Percentiles rank a stretch among this genome's conserved stretches.
phyloP scores from a whole-genome alignment of 768 basidiomycete species.

The Rhizopogon vinicolor region DNA sequence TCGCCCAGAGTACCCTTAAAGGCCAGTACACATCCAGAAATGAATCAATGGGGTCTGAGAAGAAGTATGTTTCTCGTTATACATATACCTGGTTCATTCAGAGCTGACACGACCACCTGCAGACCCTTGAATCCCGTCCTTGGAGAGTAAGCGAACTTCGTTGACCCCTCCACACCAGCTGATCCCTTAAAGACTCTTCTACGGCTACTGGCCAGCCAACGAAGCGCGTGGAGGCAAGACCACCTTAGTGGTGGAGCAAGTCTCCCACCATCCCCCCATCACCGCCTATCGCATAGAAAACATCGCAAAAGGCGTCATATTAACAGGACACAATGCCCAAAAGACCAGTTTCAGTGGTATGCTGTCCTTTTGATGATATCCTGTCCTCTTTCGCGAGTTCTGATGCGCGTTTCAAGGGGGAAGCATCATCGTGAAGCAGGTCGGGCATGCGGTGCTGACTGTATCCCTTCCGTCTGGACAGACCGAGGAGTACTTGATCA shows the following conservation, averaged over 20 bases:
- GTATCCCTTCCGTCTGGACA: conserved; percentile 54
- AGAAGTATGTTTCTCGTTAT: conserved; percentile 60
- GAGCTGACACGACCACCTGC: conserved; percentile 9
- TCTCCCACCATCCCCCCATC: conserved; percentile 92
- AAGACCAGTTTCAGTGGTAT: conserved; percentile 88
- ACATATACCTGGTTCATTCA: neutral
- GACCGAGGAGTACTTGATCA: conserved; percentile 79
- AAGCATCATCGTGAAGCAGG: conserved; percentile 86
- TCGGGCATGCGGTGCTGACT: conserved; percentile 86
- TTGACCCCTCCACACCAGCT: neutral
- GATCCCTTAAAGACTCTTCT: conserved; percentile 59
- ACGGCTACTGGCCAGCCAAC: conserved; percentile 79
- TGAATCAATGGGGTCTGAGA: conserved; percentile 94
- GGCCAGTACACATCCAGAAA: conserved; percentile 95
- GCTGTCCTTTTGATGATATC: conserved; percentile 12
- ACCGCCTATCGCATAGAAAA: conserved; percentile 89
- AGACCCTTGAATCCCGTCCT: conserved; percentile 96
- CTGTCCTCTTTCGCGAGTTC: neutral
- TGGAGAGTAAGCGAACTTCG: conserved; percentile 61
- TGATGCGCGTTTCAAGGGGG: conserved; percentile 37
- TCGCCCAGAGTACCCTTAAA: conserved; percentile 75
- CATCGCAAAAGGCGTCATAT: conserved; percentile 62
- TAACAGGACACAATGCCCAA: conserved; percentile 89
- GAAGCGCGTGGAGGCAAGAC: conserved; percentile 72
- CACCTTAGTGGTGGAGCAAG: conserved; percentile 85